These are phyloP conservation scores for Triticum turgidum DNA, from an alignment of 176 grass and related monocot species.

Conservation along the genomic window DNA sequence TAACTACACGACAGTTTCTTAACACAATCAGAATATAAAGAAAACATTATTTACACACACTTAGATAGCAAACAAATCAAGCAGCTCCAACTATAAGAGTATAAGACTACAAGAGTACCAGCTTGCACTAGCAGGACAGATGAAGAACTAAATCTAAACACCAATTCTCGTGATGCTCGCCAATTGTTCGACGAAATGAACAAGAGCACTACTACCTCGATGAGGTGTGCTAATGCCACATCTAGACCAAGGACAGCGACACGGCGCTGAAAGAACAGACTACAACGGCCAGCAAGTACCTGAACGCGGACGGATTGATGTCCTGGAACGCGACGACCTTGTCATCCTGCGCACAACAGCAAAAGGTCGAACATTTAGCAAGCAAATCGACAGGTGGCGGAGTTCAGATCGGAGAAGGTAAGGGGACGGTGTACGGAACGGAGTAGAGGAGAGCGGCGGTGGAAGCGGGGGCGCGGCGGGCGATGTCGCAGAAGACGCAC, in stretches of 20 bases:
- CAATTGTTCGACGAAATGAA: slow-evolving; percentile 35
- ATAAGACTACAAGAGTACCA: neutral
- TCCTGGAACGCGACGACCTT: slow-evolving; percentile 82
- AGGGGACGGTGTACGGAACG: slow-evolving; percentile 40
- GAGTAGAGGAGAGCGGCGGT: slow-evolving; percentile 57
- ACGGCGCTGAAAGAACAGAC: neutral
- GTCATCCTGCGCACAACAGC: slow-evolving; percentile 59
- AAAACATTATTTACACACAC: neutral
- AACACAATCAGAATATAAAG: neutral
- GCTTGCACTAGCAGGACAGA: neutral
- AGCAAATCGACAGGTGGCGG: neutral
- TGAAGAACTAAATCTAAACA: neutral
- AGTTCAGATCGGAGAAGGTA: slow-evolving; percentile 4
- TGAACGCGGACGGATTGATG: slow-evolving; percentile 85
- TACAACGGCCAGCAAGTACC: slow-evolving; percentile 39
- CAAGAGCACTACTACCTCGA: neutral
- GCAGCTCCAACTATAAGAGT: neutral
- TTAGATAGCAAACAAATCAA: neutral
- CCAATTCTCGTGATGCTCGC: neutral
- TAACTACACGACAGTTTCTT: neutral
- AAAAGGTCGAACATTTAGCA: neutral
- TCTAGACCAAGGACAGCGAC: neutral
- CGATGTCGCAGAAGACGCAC: slow-evolving; percentile 89
- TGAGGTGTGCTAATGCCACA: neutral
- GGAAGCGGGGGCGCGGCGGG: slow-evolving; percentile 47